These are phyloP conservation scores for Arthrobotrys megalospora DNA, from an alignment of 2,329 filamentous ascomycete genomes.

Conservation along the genomic window DNA sequence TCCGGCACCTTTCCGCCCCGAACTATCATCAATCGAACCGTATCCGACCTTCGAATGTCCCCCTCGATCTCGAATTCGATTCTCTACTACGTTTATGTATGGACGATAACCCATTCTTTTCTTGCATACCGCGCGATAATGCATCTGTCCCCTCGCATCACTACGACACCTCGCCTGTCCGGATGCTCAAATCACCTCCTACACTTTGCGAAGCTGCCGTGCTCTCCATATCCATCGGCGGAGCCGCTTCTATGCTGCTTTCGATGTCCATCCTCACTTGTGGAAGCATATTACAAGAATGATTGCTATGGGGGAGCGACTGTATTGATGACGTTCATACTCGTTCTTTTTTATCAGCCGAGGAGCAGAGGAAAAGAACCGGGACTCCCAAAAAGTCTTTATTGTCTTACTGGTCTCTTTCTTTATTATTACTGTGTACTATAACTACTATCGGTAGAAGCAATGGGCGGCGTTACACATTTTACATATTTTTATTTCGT, in stretches of 20 bases:
- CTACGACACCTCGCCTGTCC: background rate
- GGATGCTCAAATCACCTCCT: background rate
- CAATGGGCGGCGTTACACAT: conserved; percentile 56
- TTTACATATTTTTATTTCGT: conserved; percentile 14
- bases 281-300: conserved; percentile 2
- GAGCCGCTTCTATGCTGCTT: background rate
- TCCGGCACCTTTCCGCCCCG: background rate
- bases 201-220: background rate
- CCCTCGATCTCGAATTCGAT: background rate
- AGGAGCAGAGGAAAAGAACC: background rate
- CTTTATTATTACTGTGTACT: conserved; percentile 27
- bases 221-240: background rate
- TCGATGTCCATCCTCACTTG: background rate
- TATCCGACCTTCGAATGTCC: background rate
- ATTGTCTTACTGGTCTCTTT: conserved; percentile 1
- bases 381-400: conserved; percentile 31
- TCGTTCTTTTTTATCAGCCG: background rate
- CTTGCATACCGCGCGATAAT: conserved; percentile 1
- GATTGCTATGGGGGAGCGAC: background rate
- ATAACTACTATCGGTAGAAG: conserved; percentile 34
- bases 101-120: background rate
- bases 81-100: background rate
- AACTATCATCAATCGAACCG: background rate
- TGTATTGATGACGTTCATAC: background rate
- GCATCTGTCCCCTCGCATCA: background rate